phyloP scores from a whole-genome alignment of 108 stramenopile genomes.

The Cyclotella sp. region DNA sequence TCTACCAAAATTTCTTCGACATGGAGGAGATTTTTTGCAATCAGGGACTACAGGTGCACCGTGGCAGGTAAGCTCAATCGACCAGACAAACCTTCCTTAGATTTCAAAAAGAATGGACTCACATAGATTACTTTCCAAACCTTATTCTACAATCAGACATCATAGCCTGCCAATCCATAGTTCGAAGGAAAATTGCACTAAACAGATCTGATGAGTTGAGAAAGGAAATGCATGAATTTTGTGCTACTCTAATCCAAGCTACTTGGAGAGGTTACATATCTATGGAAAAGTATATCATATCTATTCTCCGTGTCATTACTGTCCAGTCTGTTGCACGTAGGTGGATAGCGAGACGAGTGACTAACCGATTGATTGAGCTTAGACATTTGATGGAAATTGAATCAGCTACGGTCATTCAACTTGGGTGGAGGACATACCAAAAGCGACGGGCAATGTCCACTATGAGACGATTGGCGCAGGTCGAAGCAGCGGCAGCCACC shows the following conservation, averaged over 20 bases:
- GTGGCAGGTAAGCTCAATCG: background rate
- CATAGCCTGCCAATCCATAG: slow-evolving; percentile 9
- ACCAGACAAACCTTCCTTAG: background rate
- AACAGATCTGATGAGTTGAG: background rate
- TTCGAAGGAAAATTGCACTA: background rate
- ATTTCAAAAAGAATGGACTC: background rate
- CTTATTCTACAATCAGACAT: slow-evolving; percentile 2
- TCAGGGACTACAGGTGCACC: background rate
- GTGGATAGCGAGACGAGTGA: slow-evolving; percentile 23
- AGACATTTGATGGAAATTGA: background rate
- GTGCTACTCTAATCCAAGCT: slow-evolving; percentile 65
- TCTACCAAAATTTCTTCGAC: background rate
- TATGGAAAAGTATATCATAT: slow-evolving; percentile 66
- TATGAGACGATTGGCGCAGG: background rate
- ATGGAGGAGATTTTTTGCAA: background rate
- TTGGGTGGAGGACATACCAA: slow-evolving; percentile 3
- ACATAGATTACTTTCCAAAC: background rate
- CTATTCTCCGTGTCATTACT: slow-evolving; percentile 66
- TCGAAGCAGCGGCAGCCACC: background rate
- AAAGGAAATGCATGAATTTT: background rate
- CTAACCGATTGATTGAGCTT: background rate
- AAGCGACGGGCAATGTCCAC: background rate
- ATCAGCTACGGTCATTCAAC: slow-evolving; percentile 10
- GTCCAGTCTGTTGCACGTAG: slow-evolving; percentile 60
- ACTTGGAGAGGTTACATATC: slow-evolving; percentile 71